Percentiles rank a stretch among this genome's conserved stretches.
Conservation (phyloP, 352 stramenopile genomes). For the Nothophytophthora sp. region DNA sequence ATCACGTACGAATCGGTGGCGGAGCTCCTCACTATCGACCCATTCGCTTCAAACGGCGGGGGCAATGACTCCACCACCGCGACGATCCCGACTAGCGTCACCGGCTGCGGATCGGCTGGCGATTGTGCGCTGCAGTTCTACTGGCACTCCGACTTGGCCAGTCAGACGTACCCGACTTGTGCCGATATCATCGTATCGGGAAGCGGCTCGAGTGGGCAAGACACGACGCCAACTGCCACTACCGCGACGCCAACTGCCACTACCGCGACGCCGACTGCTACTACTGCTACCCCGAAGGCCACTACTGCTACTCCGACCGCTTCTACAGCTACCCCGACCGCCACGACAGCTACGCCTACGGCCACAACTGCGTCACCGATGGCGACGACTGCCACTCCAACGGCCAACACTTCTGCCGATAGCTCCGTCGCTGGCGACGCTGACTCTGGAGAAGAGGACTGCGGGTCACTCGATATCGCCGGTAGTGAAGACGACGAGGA, state of each 20-base stretch:
- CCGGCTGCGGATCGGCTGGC: conserved; percentile 33
- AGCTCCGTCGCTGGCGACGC: conserved; percentile 3
- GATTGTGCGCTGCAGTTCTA: conserved; percentile 42
- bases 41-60: conserved; percentile 39
- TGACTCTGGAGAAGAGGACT: conserved; percentile 8
- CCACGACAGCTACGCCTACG: neutral
- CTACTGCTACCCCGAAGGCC: neutral
- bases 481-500: conserved; percentile 3
- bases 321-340: neutral
- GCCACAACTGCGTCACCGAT: conserved; percentile 2
- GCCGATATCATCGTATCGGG: conserved; percentile 34
- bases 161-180: conserved; percentile 42
- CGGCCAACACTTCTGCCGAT: neutral
- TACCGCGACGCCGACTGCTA: neutral
- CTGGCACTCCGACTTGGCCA: conserved; percentile 38
- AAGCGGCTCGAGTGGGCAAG: conserved; percentile 3
- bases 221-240: conserved; percentile 2
- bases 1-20: conserved; percentile 50
- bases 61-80: conserved; percentile 24
- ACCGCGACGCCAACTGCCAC: conserved; percentile 1
- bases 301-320: conserved; percentile 1
- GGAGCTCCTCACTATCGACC: conserved; percentile 35
- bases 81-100: conserved; percentile 39
- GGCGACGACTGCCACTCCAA: conserved; percentile 7
- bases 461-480: conserved; percentile 9